Evolutionary conservation across 257 asterid species (phyloP).

Genomic region (Mitragyna speciosa): DNA sequence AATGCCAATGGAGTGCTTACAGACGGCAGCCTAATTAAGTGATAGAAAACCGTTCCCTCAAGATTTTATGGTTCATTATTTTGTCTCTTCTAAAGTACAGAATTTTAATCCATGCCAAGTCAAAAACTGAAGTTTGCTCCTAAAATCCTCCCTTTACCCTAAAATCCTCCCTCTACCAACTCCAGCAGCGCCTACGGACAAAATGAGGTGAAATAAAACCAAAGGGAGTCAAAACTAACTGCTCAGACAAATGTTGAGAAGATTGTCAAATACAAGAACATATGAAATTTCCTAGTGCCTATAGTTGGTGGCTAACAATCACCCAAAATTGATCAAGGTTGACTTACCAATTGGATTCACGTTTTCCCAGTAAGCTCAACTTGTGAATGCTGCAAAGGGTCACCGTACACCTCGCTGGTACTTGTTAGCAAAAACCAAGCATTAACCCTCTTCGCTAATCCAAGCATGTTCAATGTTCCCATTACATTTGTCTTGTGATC

Average conservation of each 20-base stretch:
- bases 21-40: too few relatives aligned
- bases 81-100: too few relatives aligned
- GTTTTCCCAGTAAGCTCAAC: slow-evolving; percentile 88
- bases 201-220: not conserved
- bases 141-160: too few relatives aligned
- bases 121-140: too few relatives aligned
- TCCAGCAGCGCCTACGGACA: too few relatives aligned
- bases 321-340: not conserved
- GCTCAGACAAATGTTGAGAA: not conserved
- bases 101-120: too few relatives aligned
- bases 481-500: slow-evolving; percentile 93
- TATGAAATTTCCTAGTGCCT: not conserved
- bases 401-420: slow-evolving; percentile 93
- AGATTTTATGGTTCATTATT: too few relatives aligned
- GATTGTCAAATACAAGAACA: not conserved
- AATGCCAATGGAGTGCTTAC: too few relatives aligned
- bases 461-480: slow-evolving; percentile 97
- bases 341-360: slow-evolving; percentile 86
- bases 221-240: not conserved
- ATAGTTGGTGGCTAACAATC: not conserved
- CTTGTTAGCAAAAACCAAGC: slow-evolving; percentile 86
- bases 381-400: slow-evolving; percentile 88
- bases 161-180: too few relatives aligned
- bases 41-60: too few relatives aligned
- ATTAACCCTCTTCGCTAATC: slow-evolving; percentile 81